Evolutionary conservation across 176 grass and related monocot genomes (phyloP).

Genomic region (Oryza longistaminata): DNA sequence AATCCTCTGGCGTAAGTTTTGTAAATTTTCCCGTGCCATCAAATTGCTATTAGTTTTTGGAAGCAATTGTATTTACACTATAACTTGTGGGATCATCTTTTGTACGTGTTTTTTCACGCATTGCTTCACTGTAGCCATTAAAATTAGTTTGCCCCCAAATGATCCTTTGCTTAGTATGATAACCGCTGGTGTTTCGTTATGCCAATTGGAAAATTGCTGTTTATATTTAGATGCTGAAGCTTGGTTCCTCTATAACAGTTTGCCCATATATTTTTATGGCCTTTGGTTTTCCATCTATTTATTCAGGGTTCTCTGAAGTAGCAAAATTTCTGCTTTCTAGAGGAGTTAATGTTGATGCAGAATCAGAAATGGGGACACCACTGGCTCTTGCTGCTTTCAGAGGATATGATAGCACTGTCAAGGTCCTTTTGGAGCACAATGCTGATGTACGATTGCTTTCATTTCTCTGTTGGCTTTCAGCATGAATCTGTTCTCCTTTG

Average conservation of each 20-base stretch:
- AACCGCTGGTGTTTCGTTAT: not conserved
- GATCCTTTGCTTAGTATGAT: not conserved
- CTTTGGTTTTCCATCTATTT: slow-evolving; percentile 21
- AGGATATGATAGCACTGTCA: slow-evolving; percentile 22
- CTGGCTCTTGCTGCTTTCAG: slow-evolving; percentile 28
- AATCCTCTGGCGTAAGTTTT: too few species aligned
- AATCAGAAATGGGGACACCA: slow-evolving; percentile 29
- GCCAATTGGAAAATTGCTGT: not conserved
- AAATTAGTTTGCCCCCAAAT: not conserved
- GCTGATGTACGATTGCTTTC: too few species aligned
- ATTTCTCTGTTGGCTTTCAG: too few species aligned
- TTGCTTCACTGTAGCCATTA: not conserved
- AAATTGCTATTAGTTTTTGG: too few species aligned
- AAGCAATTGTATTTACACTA: too few species aligned
- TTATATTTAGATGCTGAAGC: not conserved
- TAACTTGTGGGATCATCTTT: not conserved
- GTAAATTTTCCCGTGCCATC: too few species aligned
- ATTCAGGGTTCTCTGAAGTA: slow-evolving; percentile 38
- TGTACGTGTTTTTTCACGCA: not conserved
- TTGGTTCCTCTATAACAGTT: not conserved
- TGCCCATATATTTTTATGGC: not conserved
- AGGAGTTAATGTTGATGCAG: slow-evolving; percentile 40
- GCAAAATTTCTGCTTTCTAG: slow-evolving; percentile 41
- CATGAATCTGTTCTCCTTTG: too few species aligned
- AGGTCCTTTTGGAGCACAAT: slow-evolving; percentile 33